Evolutionary conservation across 2,329 filamentous ascomycete species (phyloP).

Genomic region (Rutstroemia sp.): DNA sequence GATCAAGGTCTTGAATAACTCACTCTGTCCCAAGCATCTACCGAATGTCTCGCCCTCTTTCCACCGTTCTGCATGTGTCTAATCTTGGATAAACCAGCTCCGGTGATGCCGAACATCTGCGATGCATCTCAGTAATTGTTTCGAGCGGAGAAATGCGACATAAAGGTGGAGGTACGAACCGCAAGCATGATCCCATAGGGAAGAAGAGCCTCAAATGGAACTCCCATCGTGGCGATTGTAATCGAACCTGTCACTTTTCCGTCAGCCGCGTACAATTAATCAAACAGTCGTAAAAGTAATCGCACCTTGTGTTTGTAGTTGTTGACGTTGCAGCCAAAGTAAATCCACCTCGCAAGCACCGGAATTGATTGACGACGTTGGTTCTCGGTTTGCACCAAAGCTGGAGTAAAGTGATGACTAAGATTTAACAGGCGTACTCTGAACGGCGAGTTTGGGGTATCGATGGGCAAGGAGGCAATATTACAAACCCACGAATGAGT

Average conservation of each 20-base stretch:
- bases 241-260: slow-evolving; percentile 15
- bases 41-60: slow-evolving; percentile 32
- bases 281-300: neutral
- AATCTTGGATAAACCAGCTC: slow-evolving; percentile 33
- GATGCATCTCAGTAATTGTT: slow-evolving; percentile 14
- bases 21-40: slow-evolving; percentile 36
- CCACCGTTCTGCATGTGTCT: slow-evolving; percentile 33
- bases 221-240: slow-evolving; percentile 30
- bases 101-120: slow-evolving; percentile 35
- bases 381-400: slow-evolving; percentile 6
- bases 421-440: slow-evolving; percentile 1
- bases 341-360: slow-evolving; percentile 9
- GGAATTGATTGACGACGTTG: slow-evolving; percentile 19
- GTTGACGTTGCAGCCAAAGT: slow-evolving; percentile 13
- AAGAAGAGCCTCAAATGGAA: slow-evolving; percentile 35
- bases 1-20: slow-evolving; percentile 11
- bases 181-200: slow-evolving; percentile 35
- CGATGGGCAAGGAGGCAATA: slow-evolving; percentile 15
- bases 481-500: slow-evolving; percentile 22
- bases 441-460: slow-evolving; percentile 18
- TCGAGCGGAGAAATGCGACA: neutral
- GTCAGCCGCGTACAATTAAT: slow-evolving; percentile 3
- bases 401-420: slow-evolving; percentile 12
- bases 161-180: slow-evolving; percentile 24
- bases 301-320: slow-evolving; percentile 19